These are phyloP conservation scores for Pisolithus microcarpus DNA, from an alignment of 768 basidiomycete genomes.

Conservation along the genomic window DNA sequence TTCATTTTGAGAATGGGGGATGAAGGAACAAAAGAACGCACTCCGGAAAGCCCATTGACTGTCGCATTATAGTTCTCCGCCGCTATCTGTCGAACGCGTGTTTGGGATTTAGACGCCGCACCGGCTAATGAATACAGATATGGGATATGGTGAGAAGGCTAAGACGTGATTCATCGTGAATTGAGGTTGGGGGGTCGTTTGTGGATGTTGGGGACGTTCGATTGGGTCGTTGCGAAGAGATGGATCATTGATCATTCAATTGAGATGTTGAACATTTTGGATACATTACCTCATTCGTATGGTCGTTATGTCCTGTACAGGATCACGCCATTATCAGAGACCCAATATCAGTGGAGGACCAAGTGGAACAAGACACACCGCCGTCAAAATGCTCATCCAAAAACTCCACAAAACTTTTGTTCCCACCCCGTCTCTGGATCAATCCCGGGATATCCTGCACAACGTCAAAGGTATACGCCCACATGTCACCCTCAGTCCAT, in stretches of 20 bases:
- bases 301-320: constrained; percentile 63
- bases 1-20: too few relatives aligned
- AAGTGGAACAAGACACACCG: constrained; percentile 25
- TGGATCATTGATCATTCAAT: not conserved
- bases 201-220: too few relatives aligned
- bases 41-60: constrained; percentile 65
- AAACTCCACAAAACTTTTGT: constrained; percentile 54
- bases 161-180: constrained; percentile 6
- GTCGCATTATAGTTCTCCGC: constrained; percentile 58
- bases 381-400: constrained; percentile 52
- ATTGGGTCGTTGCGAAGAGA: too few relatives aligned
- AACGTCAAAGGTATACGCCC: constrained; percentile 75
- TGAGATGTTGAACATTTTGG: not conserved
- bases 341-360: not conserved
- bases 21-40: constrained; percentile 23
- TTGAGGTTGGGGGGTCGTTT: too few relatives aligned
- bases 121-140: constrained; percentile 73
- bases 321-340: not conserved
- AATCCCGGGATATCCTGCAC: constrained; percentile 63
- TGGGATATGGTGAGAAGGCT: constrained; percentile 85
- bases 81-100: constrained; percentile 64
- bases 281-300: constrained; percentile 62
- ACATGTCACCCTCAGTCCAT: constrained; percentile 79
- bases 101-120: constrained; percentile 63
- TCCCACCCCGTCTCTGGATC: constrained; percentile 59